Conservation (phyloP, 2,329 filamentous ascomycete species). For the Fusarium sp. region DNA sequence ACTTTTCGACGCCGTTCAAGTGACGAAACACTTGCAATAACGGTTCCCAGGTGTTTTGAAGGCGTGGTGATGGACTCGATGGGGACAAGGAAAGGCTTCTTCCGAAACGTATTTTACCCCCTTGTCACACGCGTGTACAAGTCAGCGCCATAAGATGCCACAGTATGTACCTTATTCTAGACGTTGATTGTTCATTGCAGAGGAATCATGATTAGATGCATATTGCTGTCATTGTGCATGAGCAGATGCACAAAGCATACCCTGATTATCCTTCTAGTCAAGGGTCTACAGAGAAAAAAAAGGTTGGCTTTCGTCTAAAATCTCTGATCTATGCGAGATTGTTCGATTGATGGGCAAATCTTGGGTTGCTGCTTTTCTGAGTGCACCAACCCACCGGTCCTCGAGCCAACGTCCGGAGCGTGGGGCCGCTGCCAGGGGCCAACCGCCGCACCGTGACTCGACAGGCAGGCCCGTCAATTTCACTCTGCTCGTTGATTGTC, state of each 20-base stretch:
- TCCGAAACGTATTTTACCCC: conserved; percentile 42
- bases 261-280: conserved; percentile 3
- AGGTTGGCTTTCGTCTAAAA: conserved; percentile 2
- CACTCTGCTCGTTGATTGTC: conserved; percentile 28
- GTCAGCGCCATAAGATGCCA: conserved; percentile 28
- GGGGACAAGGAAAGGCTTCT: conserved; percentile 27
- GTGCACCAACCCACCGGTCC: conserved; percentile 33
- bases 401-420: conserved; percentile 41
- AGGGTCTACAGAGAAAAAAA: conserved; percentile 16
- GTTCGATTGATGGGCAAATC: conserved; percentile 16
- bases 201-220: not conserved
- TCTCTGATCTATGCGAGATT: conserved; percentile 24
- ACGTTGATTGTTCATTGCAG: conserved; percentile 8
- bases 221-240: conserved; percentile 22
- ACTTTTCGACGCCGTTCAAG: conserved; percentile 10
- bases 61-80: conserved; percentile 13
- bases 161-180: not conserved
- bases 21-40: conserved; percentile 30
- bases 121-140: conserved; percentile 41
- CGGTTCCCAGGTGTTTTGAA: conserved; percentile 13
- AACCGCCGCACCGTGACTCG: conserved; percentile 28
- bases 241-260: conserved; percentile 2
- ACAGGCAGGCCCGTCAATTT: conserved; percentile 21
- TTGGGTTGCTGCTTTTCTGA: conserved; percentile 27
- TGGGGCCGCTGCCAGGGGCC: conserved; percentile 41